phyloP scores from a whole-genome alignment of 495 filamentous ascomycete genomes.

The Thermochaetoides thermophila region DNA sequence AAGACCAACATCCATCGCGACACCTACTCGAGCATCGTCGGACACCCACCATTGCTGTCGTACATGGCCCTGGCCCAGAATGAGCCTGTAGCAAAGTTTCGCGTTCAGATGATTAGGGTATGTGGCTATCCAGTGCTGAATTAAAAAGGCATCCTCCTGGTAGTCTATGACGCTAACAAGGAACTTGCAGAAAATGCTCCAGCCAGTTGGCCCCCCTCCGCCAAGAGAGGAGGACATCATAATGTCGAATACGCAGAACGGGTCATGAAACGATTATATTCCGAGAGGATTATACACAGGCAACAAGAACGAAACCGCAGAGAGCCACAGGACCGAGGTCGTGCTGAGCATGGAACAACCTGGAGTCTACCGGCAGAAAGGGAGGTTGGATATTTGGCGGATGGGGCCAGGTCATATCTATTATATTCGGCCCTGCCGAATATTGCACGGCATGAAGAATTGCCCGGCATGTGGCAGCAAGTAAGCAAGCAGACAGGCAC shows the following conservation, averaged over 20 bases:
- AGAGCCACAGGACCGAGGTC: background rate
- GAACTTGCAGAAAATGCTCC: conserved; percentile 59
- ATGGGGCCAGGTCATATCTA: too few species aligned
- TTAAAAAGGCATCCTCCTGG: too few species aligned
- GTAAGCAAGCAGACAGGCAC: too few species aligned
- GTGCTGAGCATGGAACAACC: too few species aligned
- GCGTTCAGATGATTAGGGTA: conserved; percentile 62
- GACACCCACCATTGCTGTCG: conserved; percentile 75
- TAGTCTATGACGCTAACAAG: background rate
- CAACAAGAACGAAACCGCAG: too few species aligned
- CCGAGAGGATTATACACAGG: too few species aligned
- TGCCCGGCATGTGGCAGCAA: too few species aligned
- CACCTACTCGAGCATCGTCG: conserved; percentile 68
- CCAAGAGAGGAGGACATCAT: conserved; percentile 36
- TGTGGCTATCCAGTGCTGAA: conserved; percentile 3
- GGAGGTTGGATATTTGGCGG: background rate
- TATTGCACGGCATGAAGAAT: too few species aligned
- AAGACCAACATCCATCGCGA: conserved; percentile 80
- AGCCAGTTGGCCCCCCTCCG: conserved; percentile 75
- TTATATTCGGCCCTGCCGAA: too few species aligned
- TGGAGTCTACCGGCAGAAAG: background rate
- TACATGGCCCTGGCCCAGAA: conserved; percentile 86
- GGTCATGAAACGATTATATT: background rate
- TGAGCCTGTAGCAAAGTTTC: conserved; percentile 59
- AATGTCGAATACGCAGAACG: conserved; percentile 3